Base-by-base conservation (phyloP, 345 rosid genomes). In the Excoecaria agallocha region DNA sequence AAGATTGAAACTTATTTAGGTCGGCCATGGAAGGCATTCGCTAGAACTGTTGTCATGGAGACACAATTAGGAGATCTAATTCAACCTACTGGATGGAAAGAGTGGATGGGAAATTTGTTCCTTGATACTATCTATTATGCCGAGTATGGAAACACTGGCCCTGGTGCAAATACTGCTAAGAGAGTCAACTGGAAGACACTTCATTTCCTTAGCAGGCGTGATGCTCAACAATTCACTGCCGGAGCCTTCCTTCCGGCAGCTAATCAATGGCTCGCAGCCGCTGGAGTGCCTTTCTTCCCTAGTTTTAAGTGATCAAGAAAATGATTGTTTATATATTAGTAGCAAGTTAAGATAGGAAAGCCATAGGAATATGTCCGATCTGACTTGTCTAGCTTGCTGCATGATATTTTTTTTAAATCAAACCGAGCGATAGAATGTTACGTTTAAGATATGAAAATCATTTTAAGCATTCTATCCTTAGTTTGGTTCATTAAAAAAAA, bases 21-120 rank as follows among this genome's bases (percentile, higher is more conserved):
- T 9, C 75, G 98, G 65, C 97, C 98, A 0, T 91, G 97, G 98
- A 91, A 88, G 82, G 17, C 75, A 30, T 82, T n/a, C 55, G 77
- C 97, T 0, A 82, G 84, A 37, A 85, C 97, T 22, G 88, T 87
- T 16, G 25, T 91, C 3, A 87, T 89, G 81, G 92, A 93, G 81
- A 24, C 81, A 0, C 81, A 80, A 56, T 51, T 93, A 2, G 97
- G 88, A 0, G 97, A 90, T 59, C 52, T 88, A 74, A 84, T 93
- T 22, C 85, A 82, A 15, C 90, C 93, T 1, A 90, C 78, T 3
- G 98, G 97, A 12, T 91, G 91, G 89, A 62, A 8, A 8, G 22
- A 78, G 0, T 89, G 93, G 94, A 48, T 20, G 0, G 91, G 85
- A 37, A 76, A 72, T 22, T 8, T 68, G 69, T 79, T 75, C 59